These are phyloP conservation scores for Caulochytrium protostelioides DNA, from an alignment of 371 early-diverging fungal species.

Conservation along the genomic window DNA sequence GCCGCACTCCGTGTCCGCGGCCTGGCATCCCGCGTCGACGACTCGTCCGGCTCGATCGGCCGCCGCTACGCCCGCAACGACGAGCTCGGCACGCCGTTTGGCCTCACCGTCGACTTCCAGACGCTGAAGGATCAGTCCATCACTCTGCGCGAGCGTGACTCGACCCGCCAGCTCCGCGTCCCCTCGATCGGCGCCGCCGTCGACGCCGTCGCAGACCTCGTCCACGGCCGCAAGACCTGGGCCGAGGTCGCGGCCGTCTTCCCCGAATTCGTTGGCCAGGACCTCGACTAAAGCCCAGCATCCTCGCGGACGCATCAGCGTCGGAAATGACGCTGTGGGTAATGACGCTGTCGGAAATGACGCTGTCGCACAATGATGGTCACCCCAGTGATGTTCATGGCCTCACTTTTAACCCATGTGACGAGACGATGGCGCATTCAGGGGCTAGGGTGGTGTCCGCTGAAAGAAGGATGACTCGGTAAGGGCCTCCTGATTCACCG, in stretches of 20 bases:
- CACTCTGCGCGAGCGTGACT: slow-evolving; percentile 95
- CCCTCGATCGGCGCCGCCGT: slow-evolving; percentile 41
- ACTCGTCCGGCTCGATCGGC: slow-evolving; percentile 82
- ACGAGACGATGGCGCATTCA: no score
- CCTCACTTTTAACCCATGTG: no score
- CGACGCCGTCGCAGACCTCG: slow-evolving; percentile 43
- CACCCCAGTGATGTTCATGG: no score
- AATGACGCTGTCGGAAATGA: no score
- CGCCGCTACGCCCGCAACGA: slow-evolving; percentile 96
- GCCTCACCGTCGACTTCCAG: slow-evolving; percentile 95
- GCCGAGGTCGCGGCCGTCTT: slow-evolving; percentile 33
- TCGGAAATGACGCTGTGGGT: no score
- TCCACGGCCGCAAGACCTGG: slow-evolving; percentile 45
- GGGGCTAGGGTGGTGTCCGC: no score
- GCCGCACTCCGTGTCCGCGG: slow-evolving; percentile 34
- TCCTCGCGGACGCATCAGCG: no score
- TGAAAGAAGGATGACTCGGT: no score
- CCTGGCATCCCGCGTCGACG: slow-evolving; percentile 64
- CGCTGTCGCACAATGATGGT: no score
- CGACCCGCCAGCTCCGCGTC: slow-evolving; percentile 85
- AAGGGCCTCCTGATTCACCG: no score
- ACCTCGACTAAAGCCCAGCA: no score
- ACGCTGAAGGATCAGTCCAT: slow-evolving; percentile 82
- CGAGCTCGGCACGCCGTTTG: slow-evolving; percentile 97
- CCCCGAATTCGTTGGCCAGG: no score